phyloP scores from a whole-genome alignment of 2,329 filamentous ascomycete species.

The Byssothecium circinans region DNA sequence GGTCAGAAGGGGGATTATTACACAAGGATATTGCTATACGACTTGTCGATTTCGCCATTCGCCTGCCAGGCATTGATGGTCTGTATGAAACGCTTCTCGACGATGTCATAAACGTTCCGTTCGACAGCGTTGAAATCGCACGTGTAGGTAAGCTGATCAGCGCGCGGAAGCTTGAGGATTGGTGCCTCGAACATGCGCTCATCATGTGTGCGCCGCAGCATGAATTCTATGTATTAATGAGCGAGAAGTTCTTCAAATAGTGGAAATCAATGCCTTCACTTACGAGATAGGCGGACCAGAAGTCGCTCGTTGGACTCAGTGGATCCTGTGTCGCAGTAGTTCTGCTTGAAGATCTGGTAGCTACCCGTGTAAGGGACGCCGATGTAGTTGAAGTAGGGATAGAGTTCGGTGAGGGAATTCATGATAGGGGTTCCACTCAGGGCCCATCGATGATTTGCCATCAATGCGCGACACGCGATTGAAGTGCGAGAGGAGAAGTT shows the following conservation, averaged over 20 bases:
- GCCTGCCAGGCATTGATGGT: conserved; percentile 44
- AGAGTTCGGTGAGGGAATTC: conserved; percentile 35
- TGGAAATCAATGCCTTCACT: conserved; percentile 3
- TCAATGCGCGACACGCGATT: conserved; percentile 49
- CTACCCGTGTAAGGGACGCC: conserved; percentile 45
- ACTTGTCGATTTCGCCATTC: conserved; percentile 27
- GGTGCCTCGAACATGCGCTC: conserved; percentile 56
- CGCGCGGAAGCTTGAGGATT: conserved; percentile 57
- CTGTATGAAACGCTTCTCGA: conserved; percentile 47
- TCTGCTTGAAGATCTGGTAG: conserved; percentile 48
- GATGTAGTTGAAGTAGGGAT: conserved; percentile 50
- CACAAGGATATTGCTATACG: conserved; percentile 47
- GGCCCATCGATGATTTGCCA: conserved; percentile 46
- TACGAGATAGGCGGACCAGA: conserved; percentile 35
- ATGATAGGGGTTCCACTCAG: conserved; percentile 49
- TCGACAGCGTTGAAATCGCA: conserved; percentile 58
- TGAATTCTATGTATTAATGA: conserved; percentile 40
- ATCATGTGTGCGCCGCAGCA: conserved; percentile 59
- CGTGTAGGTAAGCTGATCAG: conserved; percentile 47
- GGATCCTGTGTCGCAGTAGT: conserved; percentile 43
- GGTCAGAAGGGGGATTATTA: conserved; percentile 11
- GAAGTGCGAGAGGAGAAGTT: conserved; percentile 37
- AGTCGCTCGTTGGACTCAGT: conserved; percentile 40
- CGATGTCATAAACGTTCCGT: conserved; percentile 56
- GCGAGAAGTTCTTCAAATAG: not conserved